Evolutionary conservation across 495 filamentous ascomycete species (phyloP).

Genomic region (Parathielavia appendiculata): DNA sequence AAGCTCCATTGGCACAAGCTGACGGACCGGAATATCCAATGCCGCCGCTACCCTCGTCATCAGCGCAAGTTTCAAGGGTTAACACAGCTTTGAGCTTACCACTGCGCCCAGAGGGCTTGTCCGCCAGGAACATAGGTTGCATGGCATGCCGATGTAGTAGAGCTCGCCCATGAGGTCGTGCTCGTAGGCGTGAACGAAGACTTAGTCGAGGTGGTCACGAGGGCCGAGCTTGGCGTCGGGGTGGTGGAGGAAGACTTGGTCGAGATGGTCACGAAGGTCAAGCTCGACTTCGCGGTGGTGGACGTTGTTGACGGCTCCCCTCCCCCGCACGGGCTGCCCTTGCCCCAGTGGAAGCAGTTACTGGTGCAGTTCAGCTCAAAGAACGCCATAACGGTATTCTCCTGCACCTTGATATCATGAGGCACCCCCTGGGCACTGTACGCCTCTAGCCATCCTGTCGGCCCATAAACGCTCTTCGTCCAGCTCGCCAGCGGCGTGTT

Average conservation of each 20-base stretch:
- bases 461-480: constrained; percentile 47
- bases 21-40: constrained; percentile 16
- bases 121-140: neutral
- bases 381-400: constrained; percentile 45
- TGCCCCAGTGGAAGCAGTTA: constrained; percentile 40
- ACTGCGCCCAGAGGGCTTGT: constrained; percentile 14
- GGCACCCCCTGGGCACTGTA: constrained; percentile 46
- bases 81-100: constrained; percentile 4
- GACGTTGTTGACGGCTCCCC: neutral
- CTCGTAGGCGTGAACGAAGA: neutral
- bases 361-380: constrained; percentile 40
- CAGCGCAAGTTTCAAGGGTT: neutral
- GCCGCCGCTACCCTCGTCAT: constrained; percentile 14
- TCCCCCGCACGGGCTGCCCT: constrained; percentile 18
- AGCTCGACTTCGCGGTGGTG: neutral
- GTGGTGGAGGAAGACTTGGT: neutral
- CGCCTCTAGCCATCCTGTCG: constrained; percentile 41
- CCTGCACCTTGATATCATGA: constrained; percentile 49
- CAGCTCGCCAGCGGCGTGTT: constrained; percentile 39
- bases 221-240: neutral
- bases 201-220: neutral
- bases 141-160: neutral
- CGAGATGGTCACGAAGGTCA: neutral
- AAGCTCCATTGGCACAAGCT: constrained; percentile 10
- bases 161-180: neutral